These are phyloP conservation scores for Metschnikowia proteae DNA, from an alignment of 805 yeast species.

Conservation along the genomic window DNA sequence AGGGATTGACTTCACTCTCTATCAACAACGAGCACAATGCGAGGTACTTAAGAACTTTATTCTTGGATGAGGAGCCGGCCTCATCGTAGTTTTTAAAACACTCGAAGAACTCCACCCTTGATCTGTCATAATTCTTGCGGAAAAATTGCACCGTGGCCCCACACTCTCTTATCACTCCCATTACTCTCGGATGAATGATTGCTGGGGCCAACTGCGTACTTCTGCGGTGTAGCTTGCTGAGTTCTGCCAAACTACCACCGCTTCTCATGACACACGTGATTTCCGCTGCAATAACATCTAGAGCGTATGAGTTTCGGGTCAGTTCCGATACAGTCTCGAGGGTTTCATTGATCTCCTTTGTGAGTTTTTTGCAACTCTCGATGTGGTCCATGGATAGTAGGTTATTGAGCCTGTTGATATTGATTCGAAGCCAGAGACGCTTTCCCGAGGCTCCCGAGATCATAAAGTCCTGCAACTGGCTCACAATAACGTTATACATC, in stretches of 20 bases:
- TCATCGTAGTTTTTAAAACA: constrained; percentile 44
- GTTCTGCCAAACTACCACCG: constrained; percentile 29
- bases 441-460: constrained; percentile 18
- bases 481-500: constrained; percentile 31
- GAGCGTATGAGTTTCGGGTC: constrained; percentile 42
- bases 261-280: constrained; percentile 47
- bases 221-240: constrained; percentile 48
- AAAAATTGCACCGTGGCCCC: constrained; percentile 68
- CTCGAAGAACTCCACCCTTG: constrained; percentile 58
- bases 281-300: constrained; percentile 67
- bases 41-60: constrained; percentile 55
- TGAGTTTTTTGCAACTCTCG: constrained; percentile 31
- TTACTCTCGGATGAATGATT: constrained; percentile 69
- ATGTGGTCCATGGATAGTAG: constrained; percentile 29
- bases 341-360: constrained; percentile 35
- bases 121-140: constrained; percentile 54
- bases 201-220: constrained; percentile 47
- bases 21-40: constrained; percentile 58
- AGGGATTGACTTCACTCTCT: constrained; percentile 66
- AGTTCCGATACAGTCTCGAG: constrained; percentile 41
- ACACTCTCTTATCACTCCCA: constrained; percentile 73
- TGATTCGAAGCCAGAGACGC: constrained; percentile 47
- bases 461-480: constrained; percentile 19
- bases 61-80: constrained; percentile 45
- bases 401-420: constrained; percentile 41